Evolutionary conservation across 805 yeast species (phyloP).

Genomic region (Candida patagonica): DNA sequence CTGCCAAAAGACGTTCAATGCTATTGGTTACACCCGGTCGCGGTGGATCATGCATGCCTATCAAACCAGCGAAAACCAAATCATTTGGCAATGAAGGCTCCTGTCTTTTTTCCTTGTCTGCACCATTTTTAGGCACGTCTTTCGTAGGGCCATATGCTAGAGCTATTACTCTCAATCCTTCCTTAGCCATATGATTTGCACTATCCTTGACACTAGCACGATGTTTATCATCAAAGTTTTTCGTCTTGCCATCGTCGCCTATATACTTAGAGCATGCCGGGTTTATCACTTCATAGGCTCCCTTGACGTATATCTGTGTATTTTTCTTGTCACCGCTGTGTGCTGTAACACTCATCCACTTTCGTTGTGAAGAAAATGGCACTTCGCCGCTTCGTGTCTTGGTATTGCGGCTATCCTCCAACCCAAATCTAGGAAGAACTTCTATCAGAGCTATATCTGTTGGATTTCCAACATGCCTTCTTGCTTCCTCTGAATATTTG

Average conservation of each 20-base stretch:
- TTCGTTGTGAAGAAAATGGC: constrained; percentile 77
- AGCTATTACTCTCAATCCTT: constrained; percentile 80
- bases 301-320: constrained; percentile 61
- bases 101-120: not conserved
- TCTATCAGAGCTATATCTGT: constrained; percentile 89
- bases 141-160: constrained; percentile 46
- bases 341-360: constrained; percentile 79
- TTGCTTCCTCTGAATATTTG: constrained; percentile 38
- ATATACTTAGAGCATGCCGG: constrained; percentile 50
- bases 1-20: constrained; percentile 65
- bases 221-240: constrained; percentile 46
- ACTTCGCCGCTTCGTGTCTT: constrained; percentile 57
- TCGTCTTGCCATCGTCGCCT: constrained; percentile 49
- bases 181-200: constrained; percentile 60
- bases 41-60: constrained; percentile 98
- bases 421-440: constrained; percentile 56
- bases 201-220: constrained; percentile 40
- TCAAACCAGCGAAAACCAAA: constrained; percentile 71
- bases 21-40: constrained; percentile 76
- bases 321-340: constrained; percentile 51
- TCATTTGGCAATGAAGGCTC: constrained; percentile 36
- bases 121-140: constrained; percentile 12
- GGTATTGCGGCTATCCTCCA: constrained; percentile 57
- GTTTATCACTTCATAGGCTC: constrained; percentile 76
- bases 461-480: constrained; percentile 81